Evolutionary conservation across 441 rosid genomes (phyloP).

Genomic region (Adansonia madagascariensis): DNA sequence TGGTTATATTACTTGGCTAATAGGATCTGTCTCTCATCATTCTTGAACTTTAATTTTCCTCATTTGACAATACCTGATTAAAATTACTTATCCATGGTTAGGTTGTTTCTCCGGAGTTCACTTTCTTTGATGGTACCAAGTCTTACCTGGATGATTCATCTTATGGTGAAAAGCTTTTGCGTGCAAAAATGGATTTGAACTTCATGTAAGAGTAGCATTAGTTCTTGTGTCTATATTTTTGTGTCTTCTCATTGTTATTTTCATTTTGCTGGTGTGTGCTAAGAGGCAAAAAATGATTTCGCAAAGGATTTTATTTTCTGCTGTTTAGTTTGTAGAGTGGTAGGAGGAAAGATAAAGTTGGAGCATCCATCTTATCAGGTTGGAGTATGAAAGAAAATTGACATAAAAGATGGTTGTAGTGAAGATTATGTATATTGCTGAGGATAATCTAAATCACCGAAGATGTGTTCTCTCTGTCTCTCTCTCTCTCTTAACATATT

Average conservation of each 20-base stretch:
- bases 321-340: neutral
- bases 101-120: slow-evolving; percentile 97
- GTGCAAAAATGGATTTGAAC: slow-evolving; percentile 94
- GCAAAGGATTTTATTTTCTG: neutral
- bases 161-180: slow-evolving; percentile 88
- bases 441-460: neutral
- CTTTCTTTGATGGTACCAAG: slow-evolving; percentile 95
- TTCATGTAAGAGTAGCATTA: slow-evolving; percentile 76
- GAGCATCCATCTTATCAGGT: neutral
- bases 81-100: slow-evolving; percentile 37
- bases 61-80: slow-evolving; percentile 16
- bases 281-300: neutral
- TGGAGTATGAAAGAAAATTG: slow-evolving; percentile 1
- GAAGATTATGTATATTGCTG: slow-evolving; percentile 1
- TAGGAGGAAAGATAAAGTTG: slow-evolving; percentile 1
- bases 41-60: slow-evolving; percentile 13
- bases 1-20: slow-evolving; percentile 22
- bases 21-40: slow-evolving; percentile 27
- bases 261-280: slow-evolving; percentile 14
- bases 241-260: neutral
- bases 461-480: neutral
- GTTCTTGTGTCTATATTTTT: slow-evolving; percentile 10
- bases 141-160: slow-evolving; percentile 84
- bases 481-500: neutral
- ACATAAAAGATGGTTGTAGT: neutral